Conservation (phyloP, 352 stramenopile genomes). For the Globisporangium middletonii region DNA sequence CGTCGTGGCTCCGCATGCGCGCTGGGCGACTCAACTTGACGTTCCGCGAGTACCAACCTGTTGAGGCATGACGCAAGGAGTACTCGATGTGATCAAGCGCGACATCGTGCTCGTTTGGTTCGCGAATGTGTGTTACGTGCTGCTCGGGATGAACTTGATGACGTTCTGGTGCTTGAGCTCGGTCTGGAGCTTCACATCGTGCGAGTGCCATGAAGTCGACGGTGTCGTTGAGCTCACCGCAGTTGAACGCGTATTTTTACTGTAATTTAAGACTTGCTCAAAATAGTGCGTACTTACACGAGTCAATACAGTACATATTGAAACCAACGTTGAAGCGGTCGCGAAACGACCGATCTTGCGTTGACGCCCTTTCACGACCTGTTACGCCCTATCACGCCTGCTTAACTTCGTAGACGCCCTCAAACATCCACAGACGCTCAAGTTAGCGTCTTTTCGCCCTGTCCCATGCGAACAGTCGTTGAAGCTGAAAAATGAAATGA, state of each 20-base stretch:
- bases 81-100: too few relatives aligned
- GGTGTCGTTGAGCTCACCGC: too few relatives aligned
- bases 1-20: conserved; percentile 50
- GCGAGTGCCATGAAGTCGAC: too few relatives aligned
- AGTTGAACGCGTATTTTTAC: too few relatives aligned
- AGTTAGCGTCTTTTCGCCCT: neutral
- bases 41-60: conserved; percentile 59
- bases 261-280: neutral
- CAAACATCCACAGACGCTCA: neutral
- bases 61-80: neutral
- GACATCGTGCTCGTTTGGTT: too few relatives aligned
- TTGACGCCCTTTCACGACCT: neutral
- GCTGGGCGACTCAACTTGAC: conserved; percentile 62
- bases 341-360: neutral
- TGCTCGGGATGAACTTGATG: too few relatives aligned
- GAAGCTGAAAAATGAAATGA: too few relatives aligned
- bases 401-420: neutral
- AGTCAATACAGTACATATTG: neutral
- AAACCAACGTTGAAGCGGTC: neutral
- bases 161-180: too few relatives aligned
- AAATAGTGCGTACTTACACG: neutral
- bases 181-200: too few relatives aligned
- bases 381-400: neutral
- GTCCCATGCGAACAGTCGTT: too few relatives aligned
- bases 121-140: too few relatives aligned